A percentile compares a stretch with the other conserved stretches of the same genome.
phyloP scores from a whole-genome alignment of 345 rosid species.

The Lumnitzera racemosa region DNA sequence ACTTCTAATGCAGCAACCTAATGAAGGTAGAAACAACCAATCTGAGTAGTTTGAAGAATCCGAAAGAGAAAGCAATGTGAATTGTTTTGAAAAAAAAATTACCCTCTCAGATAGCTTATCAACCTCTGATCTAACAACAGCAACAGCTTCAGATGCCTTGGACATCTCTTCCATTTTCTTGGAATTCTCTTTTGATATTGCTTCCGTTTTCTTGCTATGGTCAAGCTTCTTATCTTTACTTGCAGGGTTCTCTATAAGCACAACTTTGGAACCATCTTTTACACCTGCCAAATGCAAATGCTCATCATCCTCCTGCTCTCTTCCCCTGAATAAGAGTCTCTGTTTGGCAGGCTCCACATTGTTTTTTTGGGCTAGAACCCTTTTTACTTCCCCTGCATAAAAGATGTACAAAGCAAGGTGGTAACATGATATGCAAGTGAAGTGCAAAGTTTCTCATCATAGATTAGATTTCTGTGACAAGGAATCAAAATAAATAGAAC shows the following conservation, averaged over 20 bases:
- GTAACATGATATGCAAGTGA: not conserved
- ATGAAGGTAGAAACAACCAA: conserved; percentile 5
- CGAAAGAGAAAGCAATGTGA: not conserved
- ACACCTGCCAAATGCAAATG: conserved; percentile 49
- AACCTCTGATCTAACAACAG: conserved; percentile 43
- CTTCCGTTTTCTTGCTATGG: conserved; percentile 25
- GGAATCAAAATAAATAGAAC: too few relatives aligned
- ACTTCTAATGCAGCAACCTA: conserved; percentile 70
- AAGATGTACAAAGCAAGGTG: not conserved
- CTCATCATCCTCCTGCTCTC: conserved; percentile 60
- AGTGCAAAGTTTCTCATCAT: not conserved
- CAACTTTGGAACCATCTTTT: conserved; percentile 58
- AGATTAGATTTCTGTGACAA: not conserved
- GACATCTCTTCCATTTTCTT: conserved; percentile 27
- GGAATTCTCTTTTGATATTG: conserved; percentile 34
- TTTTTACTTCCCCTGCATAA: conserved; percentile 59
- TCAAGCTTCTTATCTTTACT: conserved; percentile 30
- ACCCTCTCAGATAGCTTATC: conserved; percentile 78
- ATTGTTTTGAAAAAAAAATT: conserved; percentile 1
- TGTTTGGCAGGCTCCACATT: conserved; percentile 40
- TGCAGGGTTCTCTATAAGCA: conserved; percentile 38
- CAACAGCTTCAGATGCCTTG: conserved; percentile 51
- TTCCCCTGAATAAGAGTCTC: conserved; percentile 70
- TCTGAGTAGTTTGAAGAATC: not conserved
- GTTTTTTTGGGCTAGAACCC: conserved; percentile 33